Base-by-base conservation (phyloP, 768 basidiomycete genomes). In the Lactarius hatsudake region DNA sequence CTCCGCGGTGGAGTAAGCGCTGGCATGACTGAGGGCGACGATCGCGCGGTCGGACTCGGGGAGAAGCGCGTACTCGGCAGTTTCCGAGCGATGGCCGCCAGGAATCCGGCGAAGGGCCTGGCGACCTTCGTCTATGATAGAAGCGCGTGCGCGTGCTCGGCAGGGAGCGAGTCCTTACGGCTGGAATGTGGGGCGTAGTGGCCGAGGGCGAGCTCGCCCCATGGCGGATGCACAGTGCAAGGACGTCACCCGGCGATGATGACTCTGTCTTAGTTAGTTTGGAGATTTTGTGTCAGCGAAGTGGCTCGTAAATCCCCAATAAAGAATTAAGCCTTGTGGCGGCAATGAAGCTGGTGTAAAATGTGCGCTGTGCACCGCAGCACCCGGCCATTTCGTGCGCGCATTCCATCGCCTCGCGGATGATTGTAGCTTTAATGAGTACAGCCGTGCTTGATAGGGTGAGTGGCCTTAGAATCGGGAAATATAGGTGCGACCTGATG, bases 181-280 rank as follows among this genome's bases (percentile, higher is more conserved):
- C 42, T 0, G 71, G 71, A 17, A 34, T 34, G 53, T 45, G 3
- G 69, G 72, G 30, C 73, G 30, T 63, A 67, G 9, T 70, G 66
- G 13, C 42, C 45, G 32, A 59, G 68, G 53, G 72, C 61, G 43
- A 74, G 66, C 63, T 73, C 69, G 13, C 60, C 51, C 58, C 64
- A 69, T 20, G 71, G 15, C 70, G 69, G 59, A 75, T 73, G 62
- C 66, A 68, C 28, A 74, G 55, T 1, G 60, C 69, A 13, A 75
- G 71, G 23, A 72, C 62, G 59, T 75, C 73, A 45, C 73, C 73
- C 72, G 2, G 66, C 63, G 26, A 75, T 74, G n/a, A 69, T 58
- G 42, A 63, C 43, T 6, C 60, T 60, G 15, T 63, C 51, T 30
- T 40, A 8, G 43, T 65, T 63, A 17, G 63, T 43, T 45, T 65